Percentiles rank a stretch among this genome's conserved stretches.
Evolutionary conservation across 1,284 basidiomycete species (phyloP).

Genomic region (Porodaedalea pini): DNA sequence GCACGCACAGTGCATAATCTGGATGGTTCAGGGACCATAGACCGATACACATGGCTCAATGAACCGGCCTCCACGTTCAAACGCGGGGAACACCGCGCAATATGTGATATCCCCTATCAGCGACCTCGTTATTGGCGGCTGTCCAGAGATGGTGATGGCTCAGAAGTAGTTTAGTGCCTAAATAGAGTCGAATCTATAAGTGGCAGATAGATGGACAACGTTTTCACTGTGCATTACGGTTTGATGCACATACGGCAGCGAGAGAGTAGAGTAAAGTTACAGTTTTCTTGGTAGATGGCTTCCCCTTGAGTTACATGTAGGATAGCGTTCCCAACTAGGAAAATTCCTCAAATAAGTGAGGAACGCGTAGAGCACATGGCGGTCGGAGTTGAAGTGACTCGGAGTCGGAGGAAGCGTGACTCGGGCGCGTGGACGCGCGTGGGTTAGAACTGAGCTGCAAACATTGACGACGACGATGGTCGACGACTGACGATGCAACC

Average conservation of each 20-base stretch:
- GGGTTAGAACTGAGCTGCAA: background rate
- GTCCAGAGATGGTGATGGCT: background rate
- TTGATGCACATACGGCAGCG: too few relatives aligned
- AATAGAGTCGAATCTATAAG: background rate
- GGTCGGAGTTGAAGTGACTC: too few relatives aligned
- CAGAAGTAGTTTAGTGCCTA: background rate
- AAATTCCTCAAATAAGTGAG: too few relatives aligned
- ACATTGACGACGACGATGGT: background rate
- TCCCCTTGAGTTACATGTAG: too few relatives aligned
- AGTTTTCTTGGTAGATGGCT: too few relatives aligned
- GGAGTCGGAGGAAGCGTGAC: background rate
- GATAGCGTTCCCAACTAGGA: too few relatives aligned
- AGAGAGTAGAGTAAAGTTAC: too few relatives aligned
- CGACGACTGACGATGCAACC: conserved; percentile 33
- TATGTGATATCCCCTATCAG: background rate
- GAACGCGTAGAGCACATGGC: background rate
- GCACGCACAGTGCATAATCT: conserved; percentile 69
- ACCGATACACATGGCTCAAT: conserved; percentile 63
- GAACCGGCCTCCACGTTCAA: background rate
- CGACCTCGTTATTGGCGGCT: background rate
- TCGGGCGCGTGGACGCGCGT: background rate
- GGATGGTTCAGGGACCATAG: conserved; percentile 73
- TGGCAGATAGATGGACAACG: background rate
- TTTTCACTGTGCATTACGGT: background rate
- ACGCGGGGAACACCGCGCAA: background rate